These are phyloP conservation scores for Verruconis gallopava DNA, from an alignment of 2,329 filamentous ascomycete genomes.

Conservation along the genomic window DNA sequence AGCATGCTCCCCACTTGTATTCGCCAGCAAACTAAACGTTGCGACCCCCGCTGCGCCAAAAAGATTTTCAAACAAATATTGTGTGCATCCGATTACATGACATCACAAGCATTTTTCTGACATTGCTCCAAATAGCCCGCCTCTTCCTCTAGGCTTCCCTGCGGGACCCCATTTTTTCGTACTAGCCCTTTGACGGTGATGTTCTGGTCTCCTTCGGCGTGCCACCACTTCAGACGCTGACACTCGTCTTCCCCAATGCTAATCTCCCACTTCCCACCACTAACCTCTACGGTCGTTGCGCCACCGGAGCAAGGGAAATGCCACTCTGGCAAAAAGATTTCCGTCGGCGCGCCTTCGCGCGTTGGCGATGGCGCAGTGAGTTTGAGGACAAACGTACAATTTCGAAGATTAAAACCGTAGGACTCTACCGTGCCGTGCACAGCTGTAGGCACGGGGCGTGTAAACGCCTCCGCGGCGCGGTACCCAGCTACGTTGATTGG, in stretches of 20 bases:
- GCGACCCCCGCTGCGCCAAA: too few relatives aligned
- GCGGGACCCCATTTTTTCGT: slow-evolving; percentile 38
- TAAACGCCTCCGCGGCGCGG: slow-evolving; percentile 83
- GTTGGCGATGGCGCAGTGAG: slow-evolving; percentile 50
- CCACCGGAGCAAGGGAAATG: slow-evolving; percentile 59
- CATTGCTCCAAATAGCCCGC: slow-evolving; percentile 62
- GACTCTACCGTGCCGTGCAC: slow-evolving; percentile 58
- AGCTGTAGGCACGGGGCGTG: slow-evolving; percentile 68
- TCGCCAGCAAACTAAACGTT: too few relatives aligned
- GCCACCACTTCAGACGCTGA: slow-evolving; percentile 85
- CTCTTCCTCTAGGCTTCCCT: slow-evolving; percentile 70
- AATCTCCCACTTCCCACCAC: slow-evolving; percentile 83
- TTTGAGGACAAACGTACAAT: slow-evolving; percentile 62
- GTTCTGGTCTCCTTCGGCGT: slow-evolving; percentile 69
- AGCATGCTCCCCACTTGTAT: too few relatives aligned
- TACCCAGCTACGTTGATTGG: slow-evolving; percentile 52
- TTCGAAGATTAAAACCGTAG: slow-evolving; percentile 72
- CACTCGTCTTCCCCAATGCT: slow-evolving; percentile 29
- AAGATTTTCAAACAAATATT: too few relatives aligned
- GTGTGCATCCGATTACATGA: slow-evolving; percentile 35
- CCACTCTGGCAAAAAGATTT: slow-evolving; percentile 78
- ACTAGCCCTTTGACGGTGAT: slow-evolving; percentile 59
- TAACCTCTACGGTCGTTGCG: slow-evolving; percentile 55
- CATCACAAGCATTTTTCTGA: slow-evolving; percentile 29
- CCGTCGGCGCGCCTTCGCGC: slow-evolving; percentile 55